Evolutionary conservation across 2,329 filamentous ascomycete genomes (phyloP), one percentile per base, ranked within the genome.

Genomic region (Aspergillus vadensis): DNA sequence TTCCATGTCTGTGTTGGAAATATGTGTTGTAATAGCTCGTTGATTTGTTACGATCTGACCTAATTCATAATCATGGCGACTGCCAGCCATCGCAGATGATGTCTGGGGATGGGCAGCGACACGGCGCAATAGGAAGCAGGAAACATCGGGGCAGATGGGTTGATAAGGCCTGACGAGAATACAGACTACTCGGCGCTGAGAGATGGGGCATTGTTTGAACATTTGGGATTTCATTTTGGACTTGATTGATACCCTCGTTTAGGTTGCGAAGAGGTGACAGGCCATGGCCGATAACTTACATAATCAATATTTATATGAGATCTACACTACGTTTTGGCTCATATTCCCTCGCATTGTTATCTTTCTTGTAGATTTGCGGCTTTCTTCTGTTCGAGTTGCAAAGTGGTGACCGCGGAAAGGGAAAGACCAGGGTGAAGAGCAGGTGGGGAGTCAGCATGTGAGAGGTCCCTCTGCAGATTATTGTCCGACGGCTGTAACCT

Each of bases 191-290:
- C 9, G 41, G 41, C 19, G 41, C n/a, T 51, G 9, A 17, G n/a
- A 23, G 19, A 15, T 21, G 36, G 50, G 30, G 39, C 15, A 52
- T 43, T 49, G 17, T 54, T 57, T 58, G 39, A 27, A 27, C 47
- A 49, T 49, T 49, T 49, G 23, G 47, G 47, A 49, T 30, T 49
- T 49, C 23, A 30, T 30, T 30, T 49, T 27, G 44, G 44, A 48
- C 44, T 48, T 30, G 25, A 44, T 56, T 58, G 59, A 64, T 64
- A 64, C 59, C 62, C 62, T 62, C 62, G 50, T 57, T 63, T 59
- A 36, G 41, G 36, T 47, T 54, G 57, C 30, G 8, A 17, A 19
- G 32, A 36, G 32, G 32, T 10, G 9, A 44, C 19, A 21, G 17
- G 41, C 41, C 17, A 21, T 14, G 36, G 23, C 25, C 38, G 19